phyloP scores from a whole-genome alignment of 768 basidiomycete genomes.

The Rhizopogon salebrosus region DNA sequence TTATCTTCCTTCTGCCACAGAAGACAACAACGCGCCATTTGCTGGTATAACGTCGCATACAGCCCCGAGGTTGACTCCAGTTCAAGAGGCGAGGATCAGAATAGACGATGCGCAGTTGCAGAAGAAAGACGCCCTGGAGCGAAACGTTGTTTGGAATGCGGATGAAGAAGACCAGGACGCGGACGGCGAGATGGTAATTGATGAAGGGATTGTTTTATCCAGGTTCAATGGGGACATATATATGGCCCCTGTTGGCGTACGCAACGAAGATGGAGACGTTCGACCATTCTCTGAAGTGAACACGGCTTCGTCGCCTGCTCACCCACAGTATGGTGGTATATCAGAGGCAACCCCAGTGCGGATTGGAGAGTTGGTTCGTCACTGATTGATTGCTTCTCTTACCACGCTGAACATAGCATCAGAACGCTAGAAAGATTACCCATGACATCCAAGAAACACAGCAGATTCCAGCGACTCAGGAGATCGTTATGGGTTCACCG shows the following conservation, averaged over 20 bases:
- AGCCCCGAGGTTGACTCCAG: constrained; percentile 44
- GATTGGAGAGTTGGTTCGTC: constrained; percentile 52
- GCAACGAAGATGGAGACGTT: constrained; percentile 51
- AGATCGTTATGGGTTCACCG: constrained; percentile 19
- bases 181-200: constrained; percentile 44
- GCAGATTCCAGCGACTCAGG: constrained; percentile 31
- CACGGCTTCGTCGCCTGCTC: neutral
- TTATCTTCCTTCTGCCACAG: constrained; percentile 60
- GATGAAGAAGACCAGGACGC: constrained; percentile 58
- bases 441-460: constrained; percentile 48
- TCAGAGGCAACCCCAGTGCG: constrained; percentile 47
- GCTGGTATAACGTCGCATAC: constrained; percentile 36
- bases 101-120: constrained; percentile 56
- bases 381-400: neutral
- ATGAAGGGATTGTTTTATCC: constrained; percentile 22
- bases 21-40: constrained; percentile 54
- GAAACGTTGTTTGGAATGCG: constrained; percentile 63
- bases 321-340: constrained; percentile 42
- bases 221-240: constrained; percentile 10
- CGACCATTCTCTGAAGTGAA: constrained; percentile 32
- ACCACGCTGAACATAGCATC: neutral
- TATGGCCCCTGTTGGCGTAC: constrained; percentile 49
- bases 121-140: constrained; percentile 51
- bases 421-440: constrained; percentile 12
- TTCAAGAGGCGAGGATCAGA: constrained; percentile 51